These are phyloP conservation scores for Geum urbanum DNA, from an alignment of 306 rosid species.

Conservation along the genomic window DNA sequence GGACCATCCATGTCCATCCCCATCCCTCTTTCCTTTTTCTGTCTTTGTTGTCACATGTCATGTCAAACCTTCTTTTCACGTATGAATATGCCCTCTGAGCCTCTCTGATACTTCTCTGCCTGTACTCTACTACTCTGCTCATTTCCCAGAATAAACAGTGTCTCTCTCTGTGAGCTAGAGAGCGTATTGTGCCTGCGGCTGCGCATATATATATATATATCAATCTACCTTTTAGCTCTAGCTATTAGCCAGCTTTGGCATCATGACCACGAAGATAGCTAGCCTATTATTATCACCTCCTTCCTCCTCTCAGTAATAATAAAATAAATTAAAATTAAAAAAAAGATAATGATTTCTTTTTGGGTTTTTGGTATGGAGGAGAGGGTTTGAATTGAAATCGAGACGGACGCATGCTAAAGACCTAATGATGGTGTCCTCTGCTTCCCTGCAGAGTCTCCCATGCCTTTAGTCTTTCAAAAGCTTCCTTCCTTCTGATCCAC, in stretches of 20 bases:
- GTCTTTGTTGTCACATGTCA: background rate
- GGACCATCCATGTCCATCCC: background rate
- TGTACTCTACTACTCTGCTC: background rate
- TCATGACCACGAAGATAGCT: background rate
- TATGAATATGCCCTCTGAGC: slow-evolving; percentile 3
- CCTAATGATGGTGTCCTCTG: slow-evolving; percentile 81
- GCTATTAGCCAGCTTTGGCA: background rate
- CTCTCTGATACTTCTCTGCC: background rate
- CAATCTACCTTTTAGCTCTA: background rate
- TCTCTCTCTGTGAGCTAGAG: background rate
- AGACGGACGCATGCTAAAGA: slow-evolving; percentile 89
- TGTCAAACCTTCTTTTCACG: background rate
- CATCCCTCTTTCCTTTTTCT: background rate
- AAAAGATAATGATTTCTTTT: too few relatives aligned
- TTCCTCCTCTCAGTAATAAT: background rate
- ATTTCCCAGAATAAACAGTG: background rate
- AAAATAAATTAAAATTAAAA: too few relatives aligned
- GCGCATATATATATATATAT: background rate
- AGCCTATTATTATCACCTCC: background rate
- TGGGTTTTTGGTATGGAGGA: background rate
- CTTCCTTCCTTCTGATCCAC: slow-evolving; percentile 32
- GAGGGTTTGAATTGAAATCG: slow-evolving; percentile 24
- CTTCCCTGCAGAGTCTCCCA: slow-evolving; percentile 33
- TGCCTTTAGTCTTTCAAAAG: slow-evolving; percentile 58
- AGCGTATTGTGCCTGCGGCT: background rate